Evolutionary conservation across 1,139 yeast species (phyloP).

Genomic region (Candida freyschussii): DNA sequence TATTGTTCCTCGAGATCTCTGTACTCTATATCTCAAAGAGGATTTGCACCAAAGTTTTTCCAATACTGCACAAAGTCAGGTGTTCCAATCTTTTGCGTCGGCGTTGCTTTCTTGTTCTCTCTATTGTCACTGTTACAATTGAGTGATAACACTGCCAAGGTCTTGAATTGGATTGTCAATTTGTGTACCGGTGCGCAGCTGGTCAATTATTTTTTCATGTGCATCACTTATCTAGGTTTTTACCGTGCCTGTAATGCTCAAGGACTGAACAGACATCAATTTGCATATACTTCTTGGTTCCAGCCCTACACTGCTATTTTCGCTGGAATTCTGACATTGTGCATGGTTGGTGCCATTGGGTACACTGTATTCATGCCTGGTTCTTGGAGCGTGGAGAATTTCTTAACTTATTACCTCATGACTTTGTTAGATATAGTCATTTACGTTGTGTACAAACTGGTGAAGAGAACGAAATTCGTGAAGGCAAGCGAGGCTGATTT

Average conservation of each 20-base stretch:
- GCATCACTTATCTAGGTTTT: conserved; percentile 55
- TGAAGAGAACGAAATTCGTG: conserved; percentile 47
- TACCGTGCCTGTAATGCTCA: conserved; percentile 53
- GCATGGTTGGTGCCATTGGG: conserved; percentile 62
- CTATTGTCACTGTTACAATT: conserved; percentile 39
- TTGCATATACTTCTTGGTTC: conserved; percentile 46
- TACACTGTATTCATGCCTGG: conserved; percentile 64
- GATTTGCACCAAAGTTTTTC: conserved; percentile 56
- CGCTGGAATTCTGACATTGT: conserved; percentile 38
- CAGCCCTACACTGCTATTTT: conserved; percentile 60
- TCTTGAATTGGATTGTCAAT: conserved; percentile 59
- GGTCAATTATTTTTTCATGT: conserved; percentile 56
- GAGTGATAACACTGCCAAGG: conserved; percentile 46
- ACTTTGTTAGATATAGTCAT: conserved; percentile 55
- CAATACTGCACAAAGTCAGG: conserved; percentile 40
- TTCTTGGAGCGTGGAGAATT: conserved; percentile 53
- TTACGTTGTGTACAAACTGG: conserved; percentile 48
- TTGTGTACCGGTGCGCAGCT: conserved; percentile 67
- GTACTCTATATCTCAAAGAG: conserved; percentile 50
- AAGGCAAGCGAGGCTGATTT: conserved; percentile 51
- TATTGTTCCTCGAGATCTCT: conserved; percentile 62
- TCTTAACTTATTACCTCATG: conserved; percentile 50
- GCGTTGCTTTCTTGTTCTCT: conserved; percentile 35
- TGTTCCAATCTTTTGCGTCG: conserved; percentile 47
- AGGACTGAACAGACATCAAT: conserved; percentile 42